Evolutionary conservation across 306 rosid genomes (phyloP).

Genomic region (Cicer cuneatum): DNA sequence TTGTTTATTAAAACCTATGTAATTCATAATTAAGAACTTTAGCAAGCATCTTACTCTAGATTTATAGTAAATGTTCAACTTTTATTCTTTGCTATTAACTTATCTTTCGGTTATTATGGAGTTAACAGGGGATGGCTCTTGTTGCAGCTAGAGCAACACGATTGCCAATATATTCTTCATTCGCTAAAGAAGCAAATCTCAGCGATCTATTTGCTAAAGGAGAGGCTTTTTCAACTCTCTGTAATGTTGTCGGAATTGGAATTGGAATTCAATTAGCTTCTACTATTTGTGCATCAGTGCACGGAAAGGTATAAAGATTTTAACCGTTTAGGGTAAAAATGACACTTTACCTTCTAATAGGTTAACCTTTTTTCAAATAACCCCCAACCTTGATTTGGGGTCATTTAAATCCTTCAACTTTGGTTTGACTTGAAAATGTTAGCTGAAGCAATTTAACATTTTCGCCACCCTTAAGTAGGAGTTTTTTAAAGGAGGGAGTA

Average conservation of each 20-base stretch:
- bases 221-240: conserved; percentile 94
- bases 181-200: conserved; percentile 95
- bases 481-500: not conserved
- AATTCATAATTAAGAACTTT: conserved; percentile 15
- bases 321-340: not conserved
- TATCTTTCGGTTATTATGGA: conserved; percentile 34
- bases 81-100: conserved; percentile 9
- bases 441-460: not conserved
- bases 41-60: not conserved
- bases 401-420: not conserved
- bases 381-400: not conserved
- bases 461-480: not conserved
- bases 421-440: conserved; percentile 1
- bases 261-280: conserved; percentile 91
- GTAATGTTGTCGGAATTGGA: conserved; percentile 84
- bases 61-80: too few relatives aligned
- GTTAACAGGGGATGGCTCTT: conserved; percentile 90
- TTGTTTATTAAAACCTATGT: conserved; percentile 1
- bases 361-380: conserved; percentile 14
- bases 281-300: conserved; percentile 78
- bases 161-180: conserved; percentile 93
- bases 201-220: conserved; percentile 97
- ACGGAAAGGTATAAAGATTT: conserved; percentile 74
- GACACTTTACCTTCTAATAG: too few relatives aligned
- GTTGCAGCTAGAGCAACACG: conserved; percentile 99